Conservation (phyloP, 768 basidiomycete genomes). For the Pleurotus giganteus region DNA sequence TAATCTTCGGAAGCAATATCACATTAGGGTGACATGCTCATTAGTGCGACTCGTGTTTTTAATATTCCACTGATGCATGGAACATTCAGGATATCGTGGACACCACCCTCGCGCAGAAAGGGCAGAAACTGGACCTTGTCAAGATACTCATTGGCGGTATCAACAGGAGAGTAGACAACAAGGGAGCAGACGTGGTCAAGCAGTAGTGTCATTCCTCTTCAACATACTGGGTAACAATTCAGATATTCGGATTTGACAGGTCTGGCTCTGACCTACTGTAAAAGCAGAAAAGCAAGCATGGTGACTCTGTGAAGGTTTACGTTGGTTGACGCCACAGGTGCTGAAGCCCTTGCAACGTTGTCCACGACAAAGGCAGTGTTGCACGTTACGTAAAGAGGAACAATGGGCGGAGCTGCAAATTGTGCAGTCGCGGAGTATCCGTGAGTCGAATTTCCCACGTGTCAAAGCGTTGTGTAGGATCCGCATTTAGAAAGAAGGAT, state of each 20-base stretch:
- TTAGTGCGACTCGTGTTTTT: background rate
- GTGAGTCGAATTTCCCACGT: conserved; percentile 4
- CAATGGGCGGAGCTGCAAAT: background rate
- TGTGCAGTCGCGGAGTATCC: conserved; percentile 1
- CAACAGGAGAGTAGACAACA: conserved; percentile 35
- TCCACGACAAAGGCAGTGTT: conserved; percentile 3
- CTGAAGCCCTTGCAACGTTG: conserved; percentile 6
- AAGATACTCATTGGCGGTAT: conserved; percentile 66
- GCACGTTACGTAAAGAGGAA: background rate
- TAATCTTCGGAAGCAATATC: conserved; percentile 35
- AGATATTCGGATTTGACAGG: too few species aligned
- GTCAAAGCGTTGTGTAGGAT: conserved; percentile 9
- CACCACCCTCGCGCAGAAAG: conserved; percentile 46
- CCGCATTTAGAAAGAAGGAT: background rate
- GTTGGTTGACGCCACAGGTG: conserved; percentile 1
- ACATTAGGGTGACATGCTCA: conserved; percentile 34
- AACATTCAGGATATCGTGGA: conserved; percentile 60
- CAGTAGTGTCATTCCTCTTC: background rate
- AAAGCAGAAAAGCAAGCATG: conserved; percentile 3
- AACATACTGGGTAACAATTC: too few species aligned
- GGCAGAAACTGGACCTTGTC: conserved; percentile 44
- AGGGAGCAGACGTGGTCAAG: conserved; percentile 11
- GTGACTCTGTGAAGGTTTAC: background rate
- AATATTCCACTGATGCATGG: background rate
- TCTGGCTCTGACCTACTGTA: conserved; percentile 1